phyloP scores from a whole-genome alignment of 768 basidiomycete species.

The Leucosporidium creatinivorum region DNA sequence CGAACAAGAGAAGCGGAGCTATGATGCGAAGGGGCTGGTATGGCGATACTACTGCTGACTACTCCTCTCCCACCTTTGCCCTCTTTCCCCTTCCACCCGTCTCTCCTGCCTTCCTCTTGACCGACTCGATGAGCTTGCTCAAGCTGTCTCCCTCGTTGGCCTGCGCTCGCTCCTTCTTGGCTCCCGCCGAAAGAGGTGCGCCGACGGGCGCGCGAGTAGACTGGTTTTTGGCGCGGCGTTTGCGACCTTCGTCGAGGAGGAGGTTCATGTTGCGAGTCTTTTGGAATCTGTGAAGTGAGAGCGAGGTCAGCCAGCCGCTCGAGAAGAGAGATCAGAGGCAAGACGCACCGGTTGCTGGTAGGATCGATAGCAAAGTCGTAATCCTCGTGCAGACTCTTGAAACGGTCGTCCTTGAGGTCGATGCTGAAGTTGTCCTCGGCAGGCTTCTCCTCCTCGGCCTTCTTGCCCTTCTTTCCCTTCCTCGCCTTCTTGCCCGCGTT shows the following conservation, averaged over 20 bases:
- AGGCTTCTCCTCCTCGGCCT: constrained; percentile 52
- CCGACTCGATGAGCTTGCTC: constrained; percentile 67
- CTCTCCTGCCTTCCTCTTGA: constrained; percentile 65
- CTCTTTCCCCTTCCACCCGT: constrained; percentile 34
- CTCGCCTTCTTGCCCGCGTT: constrained; percentile 42
- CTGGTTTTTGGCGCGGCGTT: constrained; percentile 46
- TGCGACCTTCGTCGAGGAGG: constrained; percentile 74
- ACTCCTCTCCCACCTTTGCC: constrained; percentile 15
- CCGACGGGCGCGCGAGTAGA: constrained; percentile 33
- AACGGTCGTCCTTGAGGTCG: constrained; percentile 78
- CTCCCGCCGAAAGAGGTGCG: constrained; percentile 32
- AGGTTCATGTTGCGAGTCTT: constrained; percentile 85
- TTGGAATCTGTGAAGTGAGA: constrained; percentile 58
- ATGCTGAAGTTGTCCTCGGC: constrained; percentile 73
- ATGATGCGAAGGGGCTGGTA: too few relatives aligned
- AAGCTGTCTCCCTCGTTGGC: constrained; percentile 45
- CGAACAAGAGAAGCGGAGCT: too few relatives aligned
- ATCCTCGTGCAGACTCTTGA: constrained; percentile 79
- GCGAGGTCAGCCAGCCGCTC: not conserved
- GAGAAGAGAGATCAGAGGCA: not conserved
- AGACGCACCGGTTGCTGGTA: constrained; percentile 78
- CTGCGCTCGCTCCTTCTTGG: constrained; percentile 22
- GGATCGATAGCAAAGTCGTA: constrained; percentile 93
- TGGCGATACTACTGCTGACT: too few relatives aligned
- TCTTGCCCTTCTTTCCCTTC: constrained; percentile 42